These are phyloP conservation scores for Magnusiomyces clavatus DNA, from an alignment of 1,139 yeast species.

Conservation along the genomic window DNA sequence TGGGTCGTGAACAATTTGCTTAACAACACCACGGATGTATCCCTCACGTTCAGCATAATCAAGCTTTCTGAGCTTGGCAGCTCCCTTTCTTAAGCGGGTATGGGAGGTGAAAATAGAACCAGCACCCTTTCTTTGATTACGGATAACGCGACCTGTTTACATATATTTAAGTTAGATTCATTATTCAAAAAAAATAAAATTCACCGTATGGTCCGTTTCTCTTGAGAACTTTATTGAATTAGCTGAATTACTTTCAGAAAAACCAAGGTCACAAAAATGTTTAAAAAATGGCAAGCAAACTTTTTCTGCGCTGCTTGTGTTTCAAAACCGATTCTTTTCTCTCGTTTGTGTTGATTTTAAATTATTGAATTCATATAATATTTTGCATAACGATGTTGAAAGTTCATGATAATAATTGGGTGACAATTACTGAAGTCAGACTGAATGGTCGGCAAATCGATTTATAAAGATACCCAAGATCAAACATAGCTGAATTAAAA, in stretches of 20 bases:
- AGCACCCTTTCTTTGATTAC: constrained; percentile 99
- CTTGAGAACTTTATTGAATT: background rate
- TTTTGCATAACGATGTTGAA: background rate
- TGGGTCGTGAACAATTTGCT: constrained; percentile 98
- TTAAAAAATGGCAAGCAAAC: background rate
- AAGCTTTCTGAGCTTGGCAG: constrained; percentile 99
- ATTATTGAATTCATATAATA: background rate
- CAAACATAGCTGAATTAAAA: too few relatives aligned
- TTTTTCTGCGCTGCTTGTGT: background rate
- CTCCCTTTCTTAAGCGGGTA: constrained; percentile 99
- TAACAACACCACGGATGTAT: constrained; percentile 98
- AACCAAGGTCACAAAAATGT: background rate
- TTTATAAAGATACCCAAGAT: background rate
- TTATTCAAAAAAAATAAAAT: background rate
- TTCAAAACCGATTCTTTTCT: too few relatives aligned
- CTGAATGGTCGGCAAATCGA: background rate
- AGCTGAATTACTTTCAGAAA: background rate
- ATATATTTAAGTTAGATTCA: background rate
- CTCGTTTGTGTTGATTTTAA: background rate
- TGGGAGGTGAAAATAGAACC: constrained; percentile 99
- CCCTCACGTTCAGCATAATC: constrained; percentile 99
- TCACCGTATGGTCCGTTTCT: background rate
- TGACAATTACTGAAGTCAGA: background rate
- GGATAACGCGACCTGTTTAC: constrained; percentile 95
- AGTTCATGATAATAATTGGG: background rate